Base-by-base conservation (phyloP, 176 grass and related monocot species). In the Oropetium thomaeum region DNA sequence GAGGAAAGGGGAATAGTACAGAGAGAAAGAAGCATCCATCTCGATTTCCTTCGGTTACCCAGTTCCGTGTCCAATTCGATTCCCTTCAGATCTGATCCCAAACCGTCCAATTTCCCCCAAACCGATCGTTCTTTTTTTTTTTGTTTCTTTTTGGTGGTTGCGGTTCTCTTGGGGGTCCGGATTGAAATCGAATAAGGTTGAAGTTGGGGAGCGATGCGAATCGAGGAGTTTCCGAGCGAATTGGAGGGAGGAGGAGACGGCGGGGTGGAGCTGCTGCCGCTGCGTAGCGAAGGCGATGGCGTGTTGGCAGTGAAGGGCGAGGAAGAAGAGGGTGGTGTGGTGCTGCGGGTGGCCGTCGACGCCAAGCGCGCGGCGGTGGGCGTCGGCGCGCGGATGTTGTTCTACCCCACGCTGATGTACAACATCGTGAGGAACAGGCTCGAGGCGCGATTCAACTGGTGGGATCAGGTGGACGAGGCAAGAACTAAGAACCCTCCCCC, bases 401-500 rank as follows among this genome's bases (percentile, higher is more conserved):
- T 98, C 83, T 98, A 98, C 75, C 96, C 96, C 64, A 98, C 91
- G 52, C 89, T 98, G 13, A 48, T 81, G 22, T 98, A 98, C 78
- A 98, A 98, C 85, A 89, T 98, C 71, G 58, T 98, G 3, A 86
- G 91, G 67, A 98, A 98, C 51, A 86, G 73, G 16, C 70, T 84
- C 31, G 82, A 92, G 84, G 26, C 89, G n/a, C 80, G 92, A 40
- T 98, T 98, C 85, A 84, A 92, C 86, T 94, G 95, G 95, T 98
- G 95, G 91, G 91, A 98, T 94, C 86, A 81, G 47, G 84, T 98
- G 76, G 89, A 94, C 66, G 84, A 94, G 96, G 96, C 94, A 47
- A 60, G 62, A n/a, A n/a, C n/a, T n/a, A n/a, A n/a, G n/a, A n/a
- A n/a, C n/a, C n/a, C n/a, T n/a, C n/a, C n/a, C n/a, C n/a, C n/a